These are phyloP conservation scores for Ganoderma lucidum DNA, from an alignment of 1,284 basidiomycete genomes.

Conservation along the genomic window DNA sequence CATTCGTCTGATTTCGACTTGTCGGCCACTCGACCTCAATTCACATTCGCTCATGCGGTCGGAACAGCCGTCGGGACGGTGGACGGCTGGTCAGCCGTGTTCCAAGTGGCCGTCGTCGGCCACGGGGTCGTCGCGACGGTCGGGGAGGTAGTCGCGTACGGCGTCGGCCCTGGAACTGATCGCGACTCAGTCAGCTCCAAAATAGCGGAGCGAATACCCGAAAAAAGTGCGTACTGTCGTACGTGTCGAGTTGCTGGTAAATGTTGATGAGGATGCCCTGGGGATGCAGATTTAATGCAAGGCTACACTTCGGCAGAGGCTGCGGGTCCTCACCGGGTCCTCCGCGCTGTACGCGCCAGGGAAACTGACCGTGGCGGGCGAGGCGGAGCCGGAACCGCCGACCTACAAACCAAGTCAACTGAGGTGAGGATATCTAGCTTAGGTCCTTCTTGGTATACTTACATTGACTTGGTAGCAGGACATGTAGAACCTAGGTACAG, in stretches of 20 bases:
- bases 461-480: constrained; percentile 60
- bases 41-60: not conserved
- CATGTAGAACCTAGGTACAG: constrained; percentile 50
- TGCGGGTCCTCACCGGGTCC: constrained; percentile 47
- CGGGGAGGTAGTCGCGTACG: constrained; percentile 40
- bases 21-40: too few species aligned
- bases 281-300: not conserved
- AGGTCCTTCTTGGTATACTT: constrained; percentile 10
- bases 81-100: constrained; percentile 43
- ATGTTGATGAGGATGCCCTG: constrained; percentile 49
- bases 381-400: constrained; percentile 48
- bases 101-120: constrained; percentile 45
- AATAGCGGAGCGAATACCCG: not conserved
- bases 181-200: constrained; percentile 9
- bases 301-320: not conserved
- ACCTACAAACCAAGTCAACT: constrained; percentile 21
- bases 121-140: constrained; percentile 42
- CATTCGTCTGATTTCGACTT: too few species aligned
- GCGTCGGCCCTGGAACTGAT: constrained; percentile 54
- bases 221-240: constrained; percentile 40
- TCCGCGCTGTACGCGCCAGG: constrained; percentile 54
- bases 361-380: constrained; percentile 53
- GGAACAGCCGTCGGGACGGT: constrained; percentile 41
- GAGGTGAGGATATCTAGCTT: not conserved
- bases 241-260: constrained; percentile 48